Base-by-base conservation (phyloP, 1,139 yeast genomes). In the Yamadazyma dendronema region DNA sequence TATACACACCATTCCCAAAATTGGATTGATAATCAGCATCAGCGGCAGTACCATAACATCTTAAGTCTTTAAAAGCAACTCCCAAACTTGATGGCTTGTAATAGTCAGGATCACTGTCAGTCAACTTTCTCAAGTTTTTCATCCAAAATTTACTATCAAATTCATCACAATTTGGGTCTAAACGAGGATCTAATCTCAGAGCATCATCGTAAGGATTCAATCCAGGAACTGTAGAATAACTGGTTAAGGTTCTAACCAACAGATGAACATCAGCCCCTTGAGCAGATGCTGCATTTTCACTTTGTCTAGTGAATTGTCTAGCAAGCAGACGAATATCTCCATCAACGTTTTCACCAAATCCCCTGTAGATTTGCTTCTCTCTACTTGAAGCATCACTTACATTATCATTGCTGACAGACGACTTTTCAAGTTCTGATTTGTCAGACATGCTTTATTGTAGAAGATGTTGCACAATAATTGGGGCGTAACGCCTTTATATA, bases 21-120 rank as follows among this genome's bases (percentile, higher is more conserved):
- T 89, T 85, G 17, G 84, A 66, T 58, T 86, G 95, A 59, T 82
- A 88, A 52, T 84, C 92, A 2, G 89, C 75, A 52, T 83, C 94
- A 3, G 82, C 68, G 9, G 92, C 89, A 40, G 74, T 72, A 42
- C 96, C 96, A 45, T 69, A 76, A 2, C 90, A 92, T 38, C 84
- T 62, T 47, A 88, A 62, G 48, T 85, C 64, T 42, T 75, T 72
- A 69, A 81, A 87, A 4, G 84, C 73, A 27, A 88, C 67, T 11
- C 95, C 95, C 38, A 85, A 61, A n/a, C 75, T 66, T 30, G 79
- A 68, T 12, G 80, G 79, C 48, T 79, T 79, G 58, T 77, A 84
- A 52, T 78, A 72, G 3, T 79, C 88, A 0, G 81, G 78, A 49
- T 81, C 84, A 61, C 57, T 64, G 30, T 49, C 69, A 54, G 37